Base-by-base conservation (phyloP, 192 early-diverging fungal species). In the Coemansia sp. region DNA sequence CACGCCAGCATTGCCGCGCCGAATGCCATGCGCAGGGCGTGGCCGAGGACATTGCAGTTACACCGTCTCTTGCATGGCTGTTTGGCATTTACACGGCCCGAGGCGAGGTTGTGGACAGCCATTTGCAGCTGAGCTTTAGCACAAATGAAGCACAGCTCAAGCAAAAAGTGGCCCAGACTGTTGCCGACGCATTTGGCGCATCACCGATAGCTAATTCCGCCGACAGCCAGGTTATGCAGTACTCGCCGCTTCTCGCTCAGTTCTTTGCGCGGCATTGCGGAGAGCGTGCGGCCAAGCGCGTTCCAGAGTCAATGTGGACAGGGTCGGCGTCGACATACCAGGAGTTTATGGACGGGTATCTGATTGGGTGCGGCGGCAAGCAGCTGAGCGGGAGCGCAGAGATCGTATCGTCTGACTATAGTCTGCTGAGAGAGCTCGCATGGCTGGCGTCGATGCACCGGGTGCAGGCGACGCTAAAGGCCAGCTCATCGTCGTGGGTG, bases 381-480 rank as follows among this genome's bases (percentile, higher is more conserved):
- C 41, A 19, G 1, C 0, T 24, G 0, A 24, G 39, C 19, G 29
- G 27, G 9, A 3, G 47, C 5, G 35, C 35, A 22, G 41, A 29
- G 2, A 29, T 71, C 2, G 56, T 9, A 3, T 74, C 77, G 19
- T 7, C 65, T 14, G 66, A 80, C 25, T 15, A 45, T 8, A 27
- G 10, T 1, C 55, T 80, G 23, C 62, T 80, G 15, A 68, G 77
- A n/a, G 72, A 80, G 43, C 11, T 80, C 10, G 62, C 70, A 17
- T 81, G 79, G 79, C 70, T 81, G 38, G 69, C 73, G 17, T 73
- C 73, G 24, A 81, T 81, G 32, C 73, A 81, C 49, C 51, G 62
- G 15, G 47, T 62, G 8, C 53, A 65, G 12, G 68, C 72, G 12
- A 66, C 54, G 17, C 47, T 74, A 27, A 15, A 56, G 21, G 48